Percentiles rank a stretch among this genome's conserved stretches.
phyloP scores from a whole-genome alignment of 352 stramenopile genomes.

The Globisporangium carolinianum region DNA sequence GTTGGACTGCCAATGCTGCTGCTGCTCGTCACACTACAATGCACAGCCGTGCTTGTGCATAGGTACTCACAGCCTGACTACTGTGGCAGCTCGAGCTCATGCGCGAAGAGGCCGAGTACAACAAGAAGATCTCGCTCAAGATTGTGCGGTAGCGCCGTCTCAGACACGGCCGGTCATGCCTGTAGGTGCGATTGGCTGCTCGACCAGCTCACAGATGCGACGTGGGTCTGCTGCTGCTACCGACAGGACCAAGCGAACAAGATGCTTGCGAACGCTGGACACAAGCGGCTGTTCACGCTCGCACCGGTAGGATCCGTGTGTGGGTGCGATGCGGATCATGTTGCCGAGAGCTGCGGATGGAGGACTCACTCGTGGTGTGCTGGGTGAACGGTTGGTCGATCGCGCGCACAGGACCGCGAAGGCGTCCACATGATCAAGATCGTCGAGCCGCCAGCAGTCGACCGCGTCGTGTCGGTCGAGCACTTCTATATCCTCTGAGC shows the following conservation, averaged over 20 bases:
- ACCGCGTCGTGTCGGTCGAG: slow-evolving; percentile 59
- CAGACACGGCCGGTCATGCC: background rate
- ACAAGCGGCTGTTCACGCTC: slow-evolving; percentile 34
- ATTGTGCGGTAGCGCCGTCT: slow-evolving; percentile 20
- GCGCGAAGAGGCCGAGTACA: slow-evolving; percentile 57
- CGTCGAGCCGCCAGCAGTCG: slow-evolving; percentile 22
- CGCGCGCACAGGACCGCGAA: slow-evolving; percentile 37
- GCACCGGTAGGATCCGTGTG: slow-evolving; percentile 25
- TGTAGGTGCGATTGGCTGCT: background rate
- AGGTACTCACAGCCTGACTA: background rate
- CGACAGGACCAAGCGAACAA: slow-evolving; percentile 70
- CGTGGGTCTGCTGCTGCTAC: no score
- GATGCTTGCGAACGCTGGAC: slow-evolving; percentile 39
- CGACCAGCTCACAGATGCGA: background rate
- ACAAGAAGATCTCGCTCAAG: slow-evolving; percentile 69
- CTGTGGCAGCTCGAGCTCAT: slow-evolving; percentile 35
- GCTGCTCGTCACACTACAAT: background rate
- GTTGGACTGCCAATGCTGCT: background rate
- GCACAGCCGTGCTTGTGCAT: background rate
- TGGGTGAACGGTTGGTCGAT: no score
- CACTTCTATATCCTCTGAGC: slow-evolving; percentile 64
- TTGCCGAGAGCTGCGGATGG: no score
- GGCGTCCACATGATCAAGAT: slow-evolving; percentile 66
- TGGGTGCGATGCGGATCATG: no score
- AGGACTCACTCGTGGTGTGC: no score